Conservation (phyloP, 2,329 filamentous ascomycete species). For the Aureobasidium sp. region DNA sequence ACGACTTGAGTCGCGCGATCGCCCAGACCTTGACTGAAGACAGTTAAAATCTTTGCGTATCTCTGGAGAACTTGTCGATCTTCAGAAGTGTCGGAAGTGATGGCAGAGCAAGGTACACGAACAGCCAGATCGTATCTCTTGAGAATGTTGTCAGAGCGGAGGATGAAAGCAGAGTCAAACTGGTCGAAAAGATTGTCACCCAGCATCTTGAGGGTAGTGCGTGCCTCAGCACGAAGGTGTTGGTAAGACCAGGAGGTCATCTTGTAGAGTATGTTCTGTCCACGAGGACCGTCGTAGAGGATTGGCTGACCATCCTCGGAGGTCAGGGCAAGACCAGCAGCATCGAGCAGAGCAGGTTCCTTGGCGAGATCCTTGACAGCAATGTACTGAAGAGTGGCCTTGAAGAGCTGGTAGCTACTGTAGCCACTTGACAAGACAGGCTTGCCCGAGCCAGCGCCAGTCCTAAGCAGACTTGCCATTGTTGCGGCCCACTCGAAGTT, state of each 20-base stretch:
- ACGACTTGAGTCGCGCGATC: constrained; percentile 65
- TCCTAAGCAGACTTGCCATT: constrained; percentile 70
- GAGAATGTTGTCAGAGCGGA: constrained; percentile 43
- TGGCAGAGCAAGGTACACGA: constrained; percentile 29
- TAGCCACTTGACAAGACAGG: constrained; percentile 69
- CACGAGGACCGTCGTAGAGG: constrained; percentile 66
- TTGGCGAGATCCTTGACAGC: constrained; percentile 63
- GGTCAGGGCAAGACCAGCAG: constrained; percentile 22
- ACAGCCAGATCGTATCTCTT: constrained; percentile 49
- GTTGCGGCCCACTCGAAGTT: constrained; percentile 85
- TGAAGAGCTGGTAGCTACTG: constrained; percentile 90
- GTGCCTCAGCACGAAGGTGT: constrained; percentile 65
- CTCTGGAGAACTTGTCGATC: constrained; percentile 30
- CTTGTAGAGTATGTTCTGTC: constrained; percentile 80
- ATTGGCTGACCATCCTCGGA: constrained; percentile 49
- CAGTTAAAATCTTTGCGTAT: constrained; percentile 52
- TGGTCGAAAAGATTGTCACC: constrained; percentile 67
- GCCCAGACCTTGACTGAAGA: constrained; percentile 63
- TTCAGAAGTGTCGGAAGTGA: constrained; percentile 22
- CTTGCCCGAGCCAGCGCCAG: constrained; percentile 63
- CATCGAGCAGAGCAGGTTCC: constrained; percentile 43
- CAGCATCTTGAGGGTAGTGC: constrained; percentile 63
- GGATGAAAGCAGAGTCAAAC: constrained; percentile 78
- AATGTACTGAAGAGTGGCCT: constrained; percentile 83
- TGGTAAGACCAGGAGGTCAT: constrained; percentile 80